phyloP scores from a whole-genome alignment of 2,329 filamentous ascomycete species.

The Colletotrichum liriopes region DNA sequence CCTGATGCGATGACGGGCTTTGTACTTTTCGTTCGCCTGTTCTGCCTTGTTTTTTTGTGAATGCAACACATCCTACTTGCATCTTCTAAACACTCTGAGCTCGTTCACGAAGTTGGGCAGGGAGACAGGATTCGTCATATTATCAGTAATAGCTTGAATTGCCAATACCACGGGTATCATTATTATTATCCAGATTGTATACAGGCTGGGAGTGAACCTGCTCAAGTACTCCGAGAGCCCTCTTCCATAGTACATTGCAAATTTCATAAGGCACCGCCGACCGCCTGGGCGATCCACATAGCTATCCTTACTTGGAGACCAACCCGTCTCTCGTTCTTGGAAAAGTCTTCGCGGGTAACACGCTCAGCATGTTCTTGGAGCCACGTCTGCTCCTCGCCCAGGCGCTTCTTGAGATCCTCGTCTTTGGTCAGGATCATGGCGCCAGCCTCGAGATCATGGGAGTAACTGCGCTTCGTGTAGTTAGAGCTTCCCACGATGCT shows the following conservation, averaged over 20 bases:
- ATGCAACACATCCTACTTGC: not conserved
- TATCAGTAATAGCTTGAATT: not conserved
- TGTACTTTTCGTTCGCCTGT: no score
- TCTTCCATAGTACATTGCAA: slow-evolving; percentile 1
- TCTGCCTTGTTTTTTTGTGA: no score
- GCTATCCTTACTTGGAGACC: slow-evolving; percentile 87
- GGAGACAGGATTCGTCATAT: not conserved
- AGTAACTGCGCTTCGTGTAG: slow-evolving; percentile 95
- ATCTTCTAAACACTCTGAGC: not conserved
- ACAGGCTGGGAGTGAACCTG: not conserved
- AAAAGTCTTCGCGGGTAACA: slow-evolving; percentile 84
- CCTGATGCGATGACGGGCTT: no score
- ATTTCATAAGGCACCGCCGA: slow-evolving; percentile 88
- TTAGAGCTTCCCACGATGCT: slow-evolving; percentile 93
- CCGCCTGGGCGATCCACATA: slow-evolving; percentile 92
- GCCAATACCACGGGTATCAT: slow-evolving; percentile 30
- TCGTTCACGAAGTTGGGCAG: not conserved
- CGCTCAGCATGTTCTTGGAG: slow-evolving; percentile 80
- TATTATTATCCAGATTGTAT: not conserved
- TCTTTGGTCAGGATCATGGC: slow-evolving; percentile 88
- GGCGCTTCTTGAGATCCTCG: slow-evolving; percentile 76
- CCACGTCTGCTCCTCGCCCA: slow-evolving; percentile 87
- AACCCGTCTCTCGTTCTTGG: slow-evolving; percentile 85
- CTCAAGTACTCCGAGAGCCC: not conserved
- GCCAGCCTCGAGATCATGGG: slow-evolving; percentile 91